Evolutionary conservation across 1,139 yeast species (phyloP).

Genomic region (Kodamaea arcana): DNA sequence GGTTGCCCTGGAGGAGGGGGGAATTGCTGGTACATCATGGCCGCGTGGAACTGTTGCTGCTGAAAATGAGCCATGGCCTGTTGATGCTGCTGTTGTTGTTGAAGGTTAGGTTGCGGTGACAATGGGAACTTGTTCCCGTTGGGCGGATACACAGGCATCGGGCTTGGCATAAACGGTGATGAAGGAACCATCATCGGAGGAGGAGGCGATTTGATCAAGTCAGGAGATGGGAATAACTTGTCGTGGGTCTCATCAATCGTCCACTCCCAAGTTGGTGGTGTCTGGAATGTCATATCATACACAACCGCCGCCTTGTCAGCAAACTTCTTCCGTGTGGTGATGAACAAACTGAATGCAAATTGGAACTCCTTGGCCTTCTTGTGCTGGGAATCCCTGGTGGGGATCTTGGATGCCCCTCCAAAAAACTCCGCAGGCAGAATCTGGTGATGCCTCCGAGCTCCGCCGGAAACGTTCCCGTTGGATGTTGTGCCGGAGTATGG

Average conservation of each 20-base stretch:
- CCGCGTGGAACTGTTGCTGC: slow-evolving; percentile 35
- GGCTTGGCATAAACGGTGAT: slow-evolving; percentile 32
- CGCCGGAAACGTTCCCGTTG: slow-evolving; percentile 11
- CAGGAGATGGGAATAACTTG: slow-evolving; percentile 34
- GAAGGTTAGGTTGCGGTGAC: slow-evolving; percentile 17
- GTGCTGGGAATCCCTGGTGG: slow-evolving; percentile 40
- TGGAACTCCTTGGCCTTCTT: slow-evolving; percentile 36
- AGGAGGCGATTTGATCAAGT: slow-evolving; percentile 2
- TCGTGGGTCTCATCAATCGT: slow-evolving; percentile 54
- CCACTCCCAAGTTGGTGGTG: slow-evolving; percentile 78
- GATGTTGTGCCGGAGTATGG: slow-evolving; percentile 19
- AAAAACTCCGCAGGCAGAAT: slow-evolving; percentile 45
- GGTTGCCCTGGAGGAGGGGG: slow-evolving; percentile 34
- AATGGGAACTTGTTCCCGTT: slow-evolving; percentile 15
- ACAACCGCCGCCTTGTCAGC: slow-evolving; percentile 23
- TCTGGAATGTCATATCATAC: slow-evolving; percentile 60
- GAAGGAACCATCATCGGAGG: slow-evolving; percentile 19
- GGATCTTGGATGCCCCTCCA: slow-evolving; percentile 46
- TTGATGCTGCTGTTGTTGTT: slow-evolving; percentile 26
- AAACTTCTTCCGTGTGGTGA: slow-evolving; percentile 34
- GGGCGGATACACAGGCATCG: slow-evolving; percentile 23
- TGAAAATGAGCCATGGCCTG: slow-evolving; percentile 26
- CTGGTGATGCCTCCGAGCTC: slow-evolving; percentile 36
- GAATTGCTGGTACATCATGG: slow-evolving; percentile 38
- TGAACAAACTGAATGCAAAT: slow-evolving; percentile 56